Evolutionary conservation across 352 stramenopile genomes (phyloP), one percentile per base, ranked within the genome.

Genomic region (Pythium brachiatum): DNA sequence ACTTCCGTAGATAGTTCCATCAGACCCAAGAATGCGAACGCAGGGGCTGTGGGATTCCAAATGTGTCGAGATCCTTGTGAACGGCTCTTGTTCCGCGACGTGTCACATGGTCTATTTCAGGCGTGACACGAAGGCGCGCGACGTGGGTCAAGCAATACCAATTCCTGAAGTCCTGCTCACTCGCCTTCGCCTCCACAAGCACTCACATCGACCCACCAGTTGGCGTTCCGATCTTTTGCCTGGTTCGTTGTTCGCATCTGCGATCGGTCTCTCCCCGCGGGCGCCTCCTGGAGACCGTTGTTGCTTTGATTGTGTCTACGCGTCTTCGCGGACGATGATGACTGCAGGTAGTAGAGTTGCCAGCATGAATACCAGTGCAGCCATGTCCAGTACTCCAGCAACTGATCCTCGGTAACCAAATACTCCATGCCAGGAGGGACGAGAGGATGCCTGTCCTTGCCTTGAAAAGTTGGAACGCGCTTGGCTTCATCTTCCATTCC

Each of bases 351-450:
- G 75, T 78, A 86, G 32, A 88, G 59, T 31, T 88, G 79, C 79
- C 79, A 86, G 31, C 73, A 82, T 0, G 79, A 86, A 55, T 86
- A 88, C 79, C 79, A 89, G 43, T 86, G 76, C 46, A 89, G 54
- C 77, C 79, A 89, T 21, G 65, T 79, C 77, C 79, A 88, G 59
- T 88, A 88, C 20, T 88, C 77, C 0, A 66, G 48, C 68, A 76
- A 69, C 46, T 89, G 73, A 26, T 79, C 58, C 18, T 86, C 69
- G 7, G 75, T 82, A 39, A 86, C 78, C 6, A 88, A 54, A 15
- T 81, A 66, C 23, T 86, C 77, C 38, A 85, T 68, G 1, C 79
- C 79, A 20, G 78, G 76, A 21, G 77, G 79, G 20, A 62, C 73
- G 0, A 85, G 70, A 1, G 72, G 73, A 21, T 81, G 71, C 8